Base-by-base conservation (phyloP, 164 flowering plant genomes). In the Vitis amurensis region DNA sequence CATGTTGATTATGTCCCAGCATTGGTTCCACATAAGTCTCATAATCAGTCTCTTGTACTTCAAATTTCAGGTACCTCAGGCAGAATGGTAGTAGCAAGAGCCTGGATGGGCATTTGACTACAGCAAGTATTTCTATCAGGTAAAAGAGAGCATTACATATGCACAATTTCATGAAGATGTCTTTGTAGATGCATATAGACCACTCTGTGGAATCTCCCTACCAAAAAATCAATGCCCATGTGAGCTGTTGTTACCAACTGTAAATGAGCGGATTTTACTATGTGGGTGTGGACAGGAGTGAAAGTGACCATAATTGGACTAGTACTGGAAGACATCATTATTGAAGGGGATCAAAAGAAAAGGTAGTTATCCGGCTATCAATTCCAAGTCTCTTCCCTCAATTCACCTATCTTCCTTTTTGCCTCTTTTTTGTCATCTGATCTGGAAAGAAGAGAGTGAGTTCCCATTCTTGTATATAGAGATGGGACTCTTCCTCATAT, bases 291-390 rank as follows among this genome's bases (percentile, higher is more conserved):
- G 76, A 70, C 77, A 73, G 60, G 63, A 19, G 63, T n/a, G 78
- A 81, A 71, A 79, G 68, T 30, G 77, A 75, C 77, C 61, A 76
- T 37, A 69, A 49, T 61, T 63, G 75, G 71, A 58, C 53, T 31
- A 64, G 64, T 69, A 70, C 77, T 71, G 75, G 73, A 72, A 74
- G 78, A 74, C 86, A 82, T 73, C 71, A 83, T 82, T 70, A 83
- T 80, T 86, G 84, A 50, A 57, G 63, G 78, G 76, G 73, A 79
- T 80, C 72, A 75, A 79, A 81, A 72, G 64, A 74, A 73, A 74
- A 80, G 78, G 74, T 69, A 44, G 73, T 74, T 63, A 73, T 76
- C 81, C 69, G 48, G 66, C 71, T 29, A 59, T 69, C 78, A 69
- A 75, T 66, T 75, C 62, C 72, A 64, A 63, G 67, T 63, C 71